phyloP scores from a whole-genome alignment of 2,329 filamentous ascomycete genomes.

The Sarocladiaceae sp. region DNA sequence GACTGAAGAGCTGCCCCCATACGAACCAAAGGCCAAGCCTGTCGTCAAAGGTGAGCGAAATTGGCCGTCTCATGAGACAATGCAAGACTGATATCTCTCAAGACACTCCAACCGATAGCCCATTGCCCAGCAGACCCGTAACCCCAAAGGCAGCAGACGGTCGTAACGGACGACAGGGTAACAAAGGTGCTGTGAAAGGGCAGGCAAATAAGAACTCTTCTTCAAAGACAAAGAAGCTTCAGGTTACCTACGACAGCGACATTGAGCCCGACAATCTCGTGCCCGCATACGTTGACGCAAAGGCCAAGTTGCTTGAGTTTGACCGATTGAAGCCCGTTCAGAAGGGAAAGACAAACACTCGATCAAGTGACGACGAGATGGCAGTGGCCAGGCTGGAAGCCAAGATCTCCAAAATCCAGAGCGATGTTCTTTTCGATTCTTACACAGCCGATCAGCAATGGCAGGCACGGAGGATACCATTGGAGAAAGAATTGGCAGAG shows the following conservation, averaged over 20 bases:
- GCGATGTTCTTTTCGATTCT: constrained; percentile 69
- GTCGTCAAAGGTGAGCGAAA: constrained; percentile 29
- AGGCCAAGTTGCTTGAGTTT: constrained; percentile 58
- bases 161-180: constrained; percentile 20
- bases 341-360: constrained; percentile 16
- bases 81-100: neutral
- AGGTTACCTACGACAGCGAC: constrained; percentile 56
- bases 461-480: constrained; percentile 49
- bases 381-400: constrained; percentile 61
- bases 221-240: constrained; percentile 33
- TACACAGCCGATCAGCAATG: constrained; percentile 59
- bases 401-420: constrained; percentile 72
- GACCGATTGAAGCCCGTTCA: constrained; percentile 33
- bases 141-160: constrained; percentile 36
- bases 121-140: constrained; percentile 40
- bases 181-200: constrained; percentile 27
- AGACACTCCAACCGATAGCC: constrained; percentile 46
- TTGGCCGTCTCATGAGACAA: neutral
- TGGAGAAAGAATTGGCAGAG: constrained; percentile 57
- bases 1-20: constrained; percentile 63
- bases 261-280: constrained; percentile 70
- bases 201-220: constrained; percentile 17
- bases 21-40: constrained; percentile 42
- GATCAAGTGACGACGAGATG: constrained; percentile 26
- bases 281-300: constrained; percentile 70